Conservation (phyloP, 2,329 filamentous ascomycete genomes). For the Neonectria sp. region DNA sequence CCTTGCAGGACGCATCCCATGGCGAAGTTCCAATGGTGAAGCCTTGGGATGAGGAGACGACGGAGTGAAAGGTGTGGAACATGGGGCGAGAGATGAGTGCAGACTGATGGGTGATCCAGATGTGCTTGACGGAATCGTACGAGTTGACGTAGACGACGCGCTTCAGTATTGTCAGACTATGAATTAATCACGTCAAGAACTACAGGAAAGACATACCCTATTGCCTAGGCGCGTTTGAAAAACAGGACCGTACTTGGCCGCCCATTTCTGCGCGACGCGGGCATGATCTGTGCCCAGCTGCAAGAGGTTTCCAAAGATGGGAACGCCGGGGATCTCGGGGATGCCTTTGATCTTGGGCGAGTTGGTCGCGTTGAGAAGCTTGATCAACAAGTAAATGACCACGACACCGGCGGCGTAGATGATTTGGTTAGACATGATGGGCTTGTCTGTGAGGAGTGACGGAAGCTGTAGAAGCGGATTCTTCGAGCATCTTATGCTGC, state of each 20-base stretch:
- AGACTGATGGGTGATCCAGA: constrained; percentile 87
- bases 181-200: neutral
- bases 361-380: constrained; percentile 64
- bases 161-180: constrained; percentile 47
- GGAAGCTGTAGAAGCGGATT: neutral
- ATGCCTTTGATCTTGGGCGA: constrained; percentile 73
- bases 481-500: neutral
- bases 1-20: constrained; percentile 87
- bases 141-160: constrained; percentile 85
- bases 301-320: constrained; percentile 74
- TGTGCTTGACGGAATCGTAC: constrained; percentile 79
- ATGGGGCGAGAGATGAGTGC: constrained; percentile 83
- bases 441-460: neutral
- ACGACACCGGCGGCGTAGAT: constrained; percentile 22
- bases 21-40: constrained; percentile 89
- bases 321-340: constrained; percentile 73
- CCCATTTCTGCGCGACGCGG: constrained; percentile 68
- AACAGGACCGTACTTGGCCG: constrained; percentile 73
- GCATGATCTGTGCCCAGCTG: constrained; percentile 73
- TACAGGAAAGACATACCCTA: constrained; percentile 59
- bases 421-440: constrained; percentile 28
- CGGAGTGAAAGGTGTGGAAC: constrained; percentile 86
- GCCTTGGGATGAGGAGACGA: constrained; percentile 82
- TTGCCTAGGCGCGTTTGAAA: constrained; percentile 80
- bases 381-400: constrained; percentile 44